Evolutionary conservation across 805 yeast genomes (phyloP).

Genomic region (Nakazawaea ambrosiae): DNA sequence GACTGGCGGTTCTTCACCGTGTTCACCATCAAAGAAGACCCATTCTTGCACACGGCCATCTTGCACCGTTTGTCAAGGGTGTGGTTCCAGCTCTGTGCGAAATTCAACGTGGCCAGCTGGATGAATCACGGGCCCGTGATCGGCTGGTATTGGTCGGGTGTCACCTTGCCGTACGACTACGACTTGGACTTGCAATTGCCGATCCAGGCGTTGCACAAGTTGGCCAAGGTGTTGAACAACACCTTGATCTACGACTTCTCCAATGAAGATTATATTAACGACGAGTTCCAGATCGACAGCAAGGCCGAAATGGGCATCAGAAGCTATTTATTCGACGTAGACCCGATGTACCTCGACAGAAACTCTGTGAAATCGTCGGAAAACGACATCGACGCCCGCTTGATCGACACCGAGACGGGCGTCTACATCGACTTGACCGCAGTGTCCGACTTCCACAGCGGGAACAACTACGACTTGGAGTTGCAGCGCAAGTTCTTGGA

Average conservation of each 20-base stretch:
- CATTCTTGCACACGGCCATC: conserved; percentile 26
- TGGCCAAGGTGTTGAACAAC: conserved; percentile 38
- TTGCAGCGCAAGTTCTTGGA: conserved; percentile 2
- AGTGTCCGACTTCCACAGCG: conserved; percentile 18
- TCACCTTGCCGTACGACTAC: conserved; percentile 52
- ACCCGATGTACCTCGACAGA: conserved; percentile 11
- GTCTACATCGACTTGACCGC: conserved; percentile 45
- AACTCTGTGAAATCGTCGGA: conserved; percentile 5
- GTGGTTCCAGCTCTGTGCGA: conserved; percentile 36
- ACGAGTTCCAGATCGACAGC: conserved; percentile 37
- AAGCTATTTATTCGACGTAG: conserved; percentile 10
- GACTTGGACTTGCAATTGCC: conserved; percentile 59
- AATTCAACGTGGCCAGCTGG: conserved; percentile 43
- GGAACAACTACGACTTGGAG: conserved; percentile 8
- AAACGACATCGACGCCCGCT: conserved; percentile 28
- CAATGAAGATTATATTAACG: conserved; percentile 36
- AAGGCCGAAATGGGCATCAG: conserved; percentile 10
- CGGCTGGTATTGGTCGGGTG: conserved; percentile 55
- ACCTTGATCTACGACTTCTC: conserved; percentile 33
- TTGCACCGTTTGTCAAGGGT: conserved; percentile 39
- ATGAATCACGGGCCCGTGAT: conserved; percentile 54
- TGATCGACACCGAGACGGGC: conserved; percentile 42
- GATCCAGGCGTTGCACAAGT: conserved; percentile 18
- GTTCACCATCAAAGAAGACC: conserved; percentile 21
- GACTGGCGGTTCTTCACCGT: conserved; percentile 48